phyloP scores from a whole-genome alignment of 2,329 filamentous ascomycete species.

The Ascochyta viciae-villosae region DNA sequence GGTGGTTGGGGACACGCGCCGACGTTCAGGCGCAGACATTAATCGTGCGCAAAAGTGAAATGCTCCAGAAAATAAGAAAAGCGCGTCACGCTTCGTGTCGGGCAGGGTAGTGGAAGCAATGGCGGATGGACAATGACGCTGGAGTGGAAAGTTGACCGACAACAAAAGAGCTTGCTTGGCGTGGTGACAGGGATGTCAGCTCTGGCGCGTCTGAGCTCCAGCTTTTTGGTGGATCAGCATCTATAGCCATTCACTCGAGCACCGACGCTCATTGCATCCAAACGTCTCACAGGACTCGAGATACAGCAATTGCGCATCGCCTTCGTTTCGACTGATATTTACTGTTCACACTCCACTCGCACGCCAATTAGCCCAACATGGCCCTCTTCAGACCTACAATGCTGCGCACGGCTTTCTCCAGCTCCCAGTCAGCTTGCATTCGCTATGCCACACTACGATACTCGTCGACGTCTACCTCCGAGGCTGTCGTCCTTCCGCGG shows the following conservation, averaged over 20 bases:
- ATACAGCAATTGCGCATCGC: neutral
- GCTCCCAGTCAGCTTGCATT: slow-evolving; percentile 25
- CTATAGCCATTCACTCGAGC: slow-evolving; percentile 11
- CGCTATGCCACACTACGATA: slow-evolving; percentile 32
- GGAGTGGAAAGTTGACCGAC: slow-evolving; percentile 33
- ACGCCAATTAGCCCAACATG: slow-evolving; percentile 24
- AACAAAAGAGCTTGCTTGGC: slow-evolving; percentile 41
- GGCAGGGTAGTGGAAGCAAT: slow-evolving; percentile 33
- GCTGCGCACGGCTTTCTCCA: slow-evolving; percentile 22
- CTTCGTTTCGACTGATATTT: neutral
- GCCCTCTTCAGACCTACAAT: slow-evolving; percentile 34
- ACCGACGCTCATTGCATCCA: slow-evolving; percentile 1
- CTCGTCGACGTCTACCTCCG: slow-evolving; percentile 25
- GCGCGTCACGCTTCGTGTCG: slow-evolving; percentile 23
- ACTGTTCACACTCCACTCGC: neutral
- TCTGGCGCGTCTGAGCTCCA: slow-evolving; percentile 19
- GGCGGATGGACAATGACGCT: slow-evolving; percentile 30
- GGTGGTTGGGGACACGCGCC: slow-evolving; percentile 40
- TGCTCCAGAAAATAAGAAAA: slow-evolving; percentile 19
- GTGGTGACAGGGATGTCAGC: slow-evolving; percentile 26
- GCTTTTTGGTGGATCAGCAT: slow-evolving; percentile 15
- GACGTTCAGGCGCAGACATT: slow-evolving; percentile 36
- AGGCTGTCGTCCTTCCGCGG: slow-evolving; percentile 49
- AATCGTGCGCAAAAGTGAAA: slow-evolving; percentile 28
- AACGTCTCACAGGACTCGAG: too few relatives aligned